Evolutionary conservation across 768 basidiomycete species (phyloP), one percentile per base, ranked within the genome.

Genomic region (Arthromyces matolae): DNA sequence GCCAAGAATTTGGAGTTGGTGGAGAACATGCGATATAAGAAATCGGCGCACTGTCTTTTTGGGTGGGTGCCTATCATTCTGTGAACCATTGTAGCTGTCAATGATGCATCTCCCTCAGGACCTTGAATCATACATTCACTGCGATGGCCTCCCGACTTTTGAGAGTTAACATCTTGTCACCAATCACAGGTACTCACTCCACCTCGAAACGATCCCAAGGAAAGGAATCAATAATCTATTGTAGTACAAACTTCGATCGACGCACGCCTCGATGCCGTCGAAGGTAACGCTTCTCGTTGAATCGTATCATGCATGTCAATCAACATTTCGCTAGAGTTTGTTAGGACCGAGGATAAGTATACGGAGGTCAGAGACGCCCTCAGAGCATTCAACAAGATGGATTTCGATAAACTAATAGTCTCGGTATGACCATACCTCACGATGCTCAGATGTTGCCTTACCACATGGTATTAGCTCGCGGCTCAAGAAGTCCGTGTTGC

Each of bases 1-100:
- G 89, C 83, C 3, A 79, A 79, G 33, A 93, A 95, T 62, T 76
- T 99, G 5, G 96, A 99, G 60, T 73, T 99, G 2, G 86, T 95
- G 13, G 79, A 73, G 8, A 98, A 94, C 60, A 76, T 82, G 58
- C 62, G 80, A 4, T 69, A 68, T 37, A 82, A 79, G 56, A 89
- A 81, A 62, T 85, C 83, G 0, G 60, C 71, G 1, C 82, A 90
- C 63, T 90, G 89, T 0, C 69, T 96, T 0, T 89, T 89, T 67
- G 85, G 89, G 93, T 90, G 61, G 37, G 70, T 54, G 6, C 14
- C 23, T 19, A 18, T n/a, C 24, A n/a, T 22, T 35, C 47, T 36
- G 4, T 10, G n/a, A 36, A 36, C 16, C 13, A 14, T 35, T 19
- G 10, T 19, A 22, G 4, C 23, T n/a, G n/a, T n/a, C n/a, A 18